Base-by-base conservation (phyloP, 306 rosid genomes). In the Prunus mira region DNA sequence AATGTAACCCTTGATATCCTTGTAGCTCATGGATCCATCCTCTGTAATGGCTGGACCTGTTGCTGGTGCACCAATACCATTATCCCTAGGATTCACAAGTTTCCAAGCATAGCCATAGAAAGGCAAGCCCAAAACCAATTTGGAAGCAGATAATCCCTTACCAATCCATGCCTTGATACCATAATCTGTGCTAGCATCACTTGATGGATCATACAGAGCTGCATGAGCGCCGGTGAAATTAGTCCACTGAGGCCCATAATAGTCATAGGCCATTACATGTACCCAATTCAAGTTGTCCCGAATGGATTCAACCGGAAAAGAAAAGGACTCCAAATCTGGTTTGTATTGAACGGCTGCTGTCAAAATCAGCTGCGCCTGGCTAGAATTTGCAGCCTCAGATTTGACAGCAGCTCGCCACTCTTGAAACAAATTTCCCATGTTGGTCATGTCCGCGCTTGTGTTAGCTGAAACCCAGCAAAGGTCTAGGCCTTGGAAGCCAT, bases 61-160 rank as follows among this genome's bases (percentile, higher is more conserved):
- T 5, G 88, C 74, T 2, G 72, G 77, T 67, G 75, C 20, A 30
- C 85, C 94, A 3, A 89, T 76, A 1, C 55, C 45, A 43, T 28
- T 64, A 73, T 72, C 79, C 50, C 22, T 71, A 11, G 73, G 84
- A 62, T 65, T 75, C 55, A 43, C 77, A 2, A 89, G 82, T 49
- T 9, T 65, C 91, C 87, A 89, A 5, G 82, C 86, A 66, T 61
- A 83, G 45, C 93, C 91, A 79, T 80, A 81, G 65, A 82, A 85
- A 22, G 91, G 86, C 55, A 89, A 71, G 0, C 77, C 79, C 65
- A 89, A 2, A 77, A 85, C 82, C 58, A 89, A 66, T 58, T 87
- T 85, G 54, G 12, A 77, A 46, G 88, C 74, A 0, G 76, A 7
- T 50, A 80, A 78, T 9, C 91, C 89, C 30, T 38, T 71, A 12